Percentiles rank a stretch among this genome's conserved stretches.
phyloP scores from a whole-genome alignment of 352 stramenopile species.

The Phytopythium cucurbitacearum region DNA sequence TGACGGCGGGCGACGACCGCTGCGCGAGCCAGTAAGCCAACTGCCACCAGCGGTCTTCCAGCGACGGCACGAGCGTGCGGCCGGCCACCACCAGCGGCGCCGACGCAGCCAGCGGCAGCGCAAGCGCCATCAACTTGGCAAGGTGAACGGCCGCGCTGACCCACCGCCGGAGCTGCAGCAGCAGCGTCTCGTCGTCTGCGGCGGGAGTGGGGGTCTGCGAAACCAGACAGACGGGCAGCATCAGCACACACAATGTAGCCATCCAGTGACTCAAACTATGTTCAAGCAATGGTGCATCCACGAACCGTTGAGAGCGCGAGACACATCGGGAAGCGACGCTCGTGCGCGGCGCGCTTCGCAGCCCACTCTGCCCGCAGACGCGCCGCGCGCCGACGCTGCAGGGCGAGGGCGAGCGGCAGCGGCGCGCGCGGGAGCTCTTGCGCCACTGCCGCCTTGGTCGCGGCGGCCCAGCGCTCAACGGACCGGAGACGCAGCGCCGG shows the following conservation, averaged over 20 bases:
- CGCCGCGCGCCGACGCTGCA: constrained; percentile 5
- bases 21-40: constrained; percentile 58
- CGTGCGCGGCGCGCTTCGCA: constrained; percentile 9
- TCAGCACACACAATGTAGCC: background rate
- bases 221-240: background rate
- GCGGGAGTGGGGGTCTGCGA: background rate
- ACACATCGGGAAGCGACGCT: constrained; percentile 19
- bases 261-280: too few species aligned
- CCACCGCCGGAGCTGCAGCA: constrained; percentile 36
- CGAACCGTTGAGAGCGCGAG: constrained; percentile 15
- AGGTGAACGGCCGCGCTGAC: constrained; percentile 51
- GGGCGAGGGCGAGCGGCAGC: constrained; percentile 10
- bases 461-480: too few species aligned
- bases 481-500: too few species aligned
- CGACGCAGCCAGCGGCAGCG: constrained; percentile 36
- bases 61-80: constrained; percentile 14
- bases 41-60: constrained; percentile 63
- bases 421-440: constrained; percentile 13
- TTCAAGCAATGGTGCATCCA: background rate
- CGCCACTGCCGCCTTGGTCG: constrained; percentile 11
- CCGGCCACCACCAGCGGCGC: constrained; percentile 38
- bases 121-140: constrained; percentile 49
- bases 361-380: constrained; percentile 15
- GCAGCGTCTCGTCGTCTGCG: constrained; percentile 13
- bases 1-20: constrained; percentile 84